These are phyloP conservation scores for Mollisia scopiformis DNA, from an alignment of 2,329 filamentous ascomycete species.

Conservation along the genomic window DNA sequence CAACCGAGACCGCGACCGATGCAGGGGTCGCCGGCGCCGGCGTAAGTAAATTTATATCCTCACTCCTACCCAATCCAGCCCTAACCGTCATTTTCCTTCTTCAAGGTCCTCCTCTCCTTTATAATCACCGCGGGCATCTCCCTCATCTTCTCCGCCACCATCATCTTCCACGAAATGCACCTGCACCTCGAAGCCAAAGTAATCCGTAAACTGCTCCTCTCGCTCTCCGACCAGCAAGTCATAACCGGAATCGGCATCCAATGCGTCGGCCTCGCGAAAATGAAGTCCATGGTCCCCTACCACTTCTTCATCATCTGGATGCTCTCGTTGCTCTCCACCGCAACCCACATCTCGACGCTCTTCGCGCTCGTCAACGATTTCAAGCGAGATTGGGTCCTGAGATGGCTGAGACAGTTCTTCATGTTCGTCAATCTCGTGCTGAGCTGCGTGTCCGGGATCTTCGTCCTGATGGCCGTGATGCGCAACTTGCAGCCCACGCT, in stretches of 20 bases:
- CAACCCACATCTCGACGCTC: constrained; percentile 66
- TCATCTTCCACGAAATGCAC: constrained; percentile 57
- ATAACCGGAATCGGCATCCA: constrained; percentile 72
- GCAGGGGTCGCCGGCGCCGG: constrained; percentile 60
- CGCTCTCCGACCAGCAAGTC: constrained; percentile 70
- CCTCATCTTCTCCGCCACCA: constrained; percentile 55
- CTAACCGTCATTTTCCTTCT: no score
- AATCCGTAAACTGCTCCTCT: constrained; percentile 64
- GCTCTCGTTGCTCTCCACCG: constrained; percentile 64
- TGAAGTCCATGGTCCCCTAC: constrained; percentile 62
- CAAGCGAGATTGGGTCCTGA: constrained; percentile 66
- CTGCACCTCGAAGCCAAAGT: constrained; percentile 52
- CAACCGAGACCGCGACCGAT: constrained; percentile 41
- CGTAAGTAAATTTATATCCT: constrained; percentile 41
- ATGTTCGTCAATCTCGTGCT: constrained; percentile 68
- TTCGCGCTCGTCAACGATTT: constrained; percentile 69
- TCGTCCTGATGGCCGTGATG: constrained; percentile 97
- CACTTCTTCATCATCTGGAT: constrained; percentile 76
- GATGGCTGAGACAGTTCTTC: constrained; percentile 66
- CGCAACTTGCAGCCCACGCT: constrained; percentile 64
- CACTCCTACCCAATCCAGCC: neutral
- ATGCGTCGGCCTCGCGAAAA: constrained; percentile 62
- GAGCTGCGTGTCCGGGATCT: constrained; percentile 79
- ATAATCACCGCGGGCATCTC: constrained; percentile 64
- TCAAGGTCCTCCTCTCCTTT: constrained; percentile 68